These are phyloP conservation scores for Phytophthora macrochlamydospora DNA, from an alignment of 352 stramenopile species.

Conservation along the genomic window DNA sequence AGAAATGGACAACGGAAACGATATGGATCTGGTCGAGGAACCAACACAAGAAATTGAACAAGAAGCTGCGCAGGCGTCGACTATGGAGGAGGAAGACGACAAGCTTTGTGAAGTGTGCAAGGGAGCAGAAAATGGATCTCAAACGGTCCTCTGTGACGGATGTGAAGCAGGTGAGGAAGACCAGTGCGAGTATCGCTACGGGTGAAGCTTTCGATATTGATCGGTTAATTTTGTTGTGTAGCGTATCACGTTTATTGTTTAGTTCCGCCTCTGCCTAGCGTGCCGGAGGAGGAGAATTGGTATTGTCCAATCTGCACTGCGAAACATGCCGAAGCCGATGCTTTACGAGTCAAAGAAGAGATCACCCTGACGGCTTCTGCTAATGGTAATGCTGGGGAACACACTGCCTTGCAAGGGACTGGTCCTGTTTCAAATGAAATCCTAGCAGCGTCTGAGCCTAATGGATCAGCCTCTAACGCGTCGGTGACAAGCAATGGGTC, in stretches of 20 bases:
- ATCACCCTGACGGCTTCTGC: not conserved
- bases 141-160: constrained; percentile 61
- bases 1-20: constrained; percentile 1
- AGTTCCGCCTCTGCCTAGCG: constrained; percentile 40
- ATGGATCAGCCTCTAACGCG: not conserved
- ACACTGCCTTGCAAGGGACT: not conserved
- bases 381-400: not conserved
- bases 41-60: not conserved
- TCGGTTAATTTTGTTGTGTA: constrained; percentile 2
- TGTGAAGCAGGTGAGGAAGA: constrained; percentile 42
- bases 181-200: not conserved
- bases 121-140: constrained; percentile 37
- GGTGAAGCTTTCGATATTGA: not conserved
- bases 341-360: constrained; percentile 29
- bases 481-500: constrained; percentile 4
- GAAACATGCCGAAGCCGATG: constrained; percentile 9
- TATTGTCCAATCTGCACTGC: constrained; percentile 54
- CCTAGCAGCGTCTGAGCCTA: not conserved
- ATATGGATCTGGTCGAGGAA: constrained; percentile 35
- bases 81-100: constrained; percentile 21
- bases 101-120: constrained; percentile 49
- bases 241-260: constrained; percentile 75
- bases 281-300: constrained; percentile 58
- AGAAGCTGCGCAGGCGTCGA: constrained; percentile 7
- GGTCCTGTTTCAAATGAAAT: not conserved